phyloP scores from a whole-genome alignment of 2,329 filamentous ascomycete species.

The Colletotrichum lindemuthianum region DNA sequence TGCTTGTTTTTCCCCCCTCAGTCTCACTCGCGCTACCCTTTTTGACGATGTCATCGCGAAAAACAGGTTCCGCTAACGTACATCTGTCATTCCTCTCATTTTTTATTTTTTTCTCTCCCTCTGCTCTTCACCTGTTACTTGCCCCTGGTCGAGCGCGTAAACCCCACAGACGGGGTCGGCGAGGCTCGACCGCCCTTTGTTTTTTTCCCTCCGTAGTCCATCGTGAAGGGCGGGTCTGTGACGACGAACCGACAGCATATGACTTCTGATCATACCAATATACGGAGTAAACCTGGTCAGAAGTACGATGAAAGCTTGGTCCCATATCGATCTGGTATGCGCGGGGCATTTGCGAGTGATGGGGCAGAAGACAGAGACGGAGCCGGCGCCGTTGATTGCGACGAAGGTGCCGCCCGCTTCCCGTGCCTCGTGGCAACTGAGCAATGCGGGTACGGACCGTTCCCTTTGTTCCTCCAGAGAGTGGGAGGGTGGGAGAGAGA shows the following conservation, averaged over 20 bases:
- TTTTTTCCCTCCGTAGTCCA: neutral
- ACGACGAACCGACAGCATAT: neutral
- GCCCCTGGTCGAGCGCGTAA: slow-evolving; percentile 13
- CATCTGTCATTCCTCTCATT: neutral
- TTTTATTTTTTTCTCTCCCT: slow-evolving; percentile 2
- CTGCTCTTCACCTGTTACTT: neutral
- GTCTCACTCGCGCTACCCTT: slow-evolving; percentile 23
- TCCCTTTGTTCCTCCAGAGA: neutral
- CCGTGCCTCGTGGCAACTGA: slow-evolving; percentile 27
- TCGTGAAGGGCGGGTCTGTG: slow-evolving; percentile 7
- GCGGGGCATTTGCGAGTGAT: neutral
- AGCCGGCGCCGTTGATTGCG: slow-evolving; percentile 3
- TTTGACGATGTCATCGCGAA: slow-evolving; percentile 32
- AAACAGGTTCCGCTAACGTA: slow-evolving; percentile 7
- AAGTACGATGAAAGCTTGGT: no score
- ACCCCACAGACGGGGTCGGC: slow-evolving; percentile 4
- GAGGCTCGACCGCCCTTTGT: neutral
- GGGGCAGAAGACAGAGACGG: neutral
- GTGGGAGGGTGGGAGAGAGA: no score
- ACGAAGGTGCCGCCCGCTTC: slow-evolving; percentile 6
- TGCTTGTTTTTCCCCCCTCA: neutral
- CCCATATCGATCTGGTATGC: neutral
- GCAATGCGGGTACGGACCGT: neutral
- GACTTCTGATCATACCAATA: slow-evolving; percentile 16
- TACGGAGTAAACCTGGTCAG: no score